Conservation (phyloP, 257 asterid genomes). For the Galeopsis tetrahit region DNA sequence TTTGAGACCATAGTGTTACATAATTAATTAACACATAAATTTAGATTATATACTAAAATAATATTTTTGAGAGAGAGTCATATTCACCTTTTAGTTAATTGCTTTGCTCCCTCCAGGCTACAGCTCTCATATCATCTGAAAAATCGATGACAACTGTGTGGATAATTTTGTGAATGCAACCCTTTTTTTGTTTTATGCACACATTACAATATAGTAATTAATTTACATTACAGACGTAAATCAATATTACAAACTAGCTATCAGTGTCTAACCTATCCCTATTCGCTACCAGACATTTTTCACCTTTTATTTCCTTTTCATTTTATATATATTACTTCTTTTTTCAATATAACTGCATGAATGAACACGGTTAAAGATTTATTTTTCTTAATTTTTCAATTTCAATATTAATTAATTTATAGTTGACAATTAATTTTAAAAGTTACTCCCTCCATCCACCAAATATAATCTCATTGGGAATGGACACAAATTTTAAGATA, state of each 20-base stretch:
- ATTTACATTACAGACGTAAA: background rate
- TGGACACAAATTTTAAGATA: too few species aligned
- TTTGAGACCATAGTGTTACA: too few species aligned
- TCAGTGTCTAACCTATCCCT: conserved; percentile 5
- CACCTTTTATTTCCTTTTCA: conserved; percentile 23
- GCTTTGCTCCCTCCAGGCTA: background rate
- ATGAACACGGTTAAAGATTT: background rate
- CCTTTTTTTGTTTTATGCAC: background rate
- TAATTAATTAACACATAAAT: too few species aligned
- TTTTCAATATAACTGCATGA: too few species aligned
- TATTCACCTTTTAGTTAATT: conserved; percentile 11
- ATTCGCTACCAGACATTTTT: conserved; percentile 32
- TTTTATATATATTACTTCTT: background rate
- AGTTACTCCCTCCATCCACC: too few species aligned
- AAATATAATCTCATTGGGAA: too few species aligned
- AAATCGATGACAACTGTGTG: conserved; percentile 32
- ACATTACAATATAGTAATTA: background rate
- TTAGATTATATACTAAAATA: too few species aligned
- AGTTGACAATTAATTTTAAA: background rate
- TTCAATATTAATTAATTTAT: background rate
- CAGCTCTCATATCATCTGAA: background rate
- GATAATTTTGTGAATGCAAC: background rate
- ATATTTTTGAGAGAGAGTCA: background rate
- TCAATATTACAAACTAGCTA: conserved; percentile 17
- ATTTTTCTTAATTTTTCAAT: background rate